Evolutionary conservation across 177 flowering plant species (phyloP).

Genomic region (Vitis hybrid): DNA sequence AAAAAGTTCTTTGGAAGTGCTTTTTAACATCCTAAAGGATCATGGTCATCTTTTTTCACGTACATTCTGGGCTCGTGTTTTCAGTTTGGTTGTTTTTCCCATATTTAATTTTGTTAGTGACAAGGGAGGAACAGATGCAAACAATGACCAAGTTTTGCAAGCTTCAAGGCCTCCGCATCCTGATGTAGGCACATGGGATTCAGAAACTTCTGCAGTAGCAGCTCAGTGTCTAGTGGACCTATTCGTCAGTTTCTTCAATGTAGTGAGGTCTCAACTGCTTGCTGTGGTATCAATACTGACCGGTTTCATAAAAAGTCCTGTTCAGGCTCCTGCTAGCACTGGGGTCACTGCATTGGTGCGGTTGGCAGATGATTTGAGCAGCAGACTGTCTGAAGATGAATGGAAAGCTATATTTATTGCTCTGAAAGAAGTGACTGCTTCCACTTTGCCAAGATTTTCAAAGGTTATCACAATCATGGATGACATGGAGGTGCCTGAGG

Average conservation of each 20-base stretch:
- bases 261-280: constrained; percentile 63
- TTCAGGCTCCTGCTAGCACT: constrained; percentile 68
- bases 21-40: constrained; percentile 93
- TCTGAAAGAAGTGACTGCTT: constrained; percentile 68
- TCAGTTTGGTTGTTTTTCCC: constrained; percentile 70
- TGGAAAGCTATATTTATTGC: constrained; percentile 69
- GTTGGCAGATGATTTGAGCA: constrained; percentile 61
- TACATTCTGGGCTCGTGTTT: constrained; percentile 67
- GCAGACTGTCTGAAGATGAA: constrained; percentile 71
- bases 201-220: constrained; percentile 80
- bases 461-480: constrained; percentile 72
- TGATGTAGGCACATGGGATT: constrained; percentile 64
- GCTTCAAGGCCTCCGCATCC: constrained; percentile 25
- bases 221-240: constrained; percentile 74
- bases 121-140: constrained; percentile 22
- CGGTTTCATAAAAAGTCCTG: constrained; percentile 54
- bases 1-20: constrained; percentile 92
- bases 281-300: constrained; percentile 62
- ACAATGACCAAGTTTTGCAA: constrained; percentile 33
- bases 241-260: constrained; percentile 62
- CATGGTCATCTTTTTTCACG: constrained; percentile 93
- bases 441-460: constrained; percentile 54
- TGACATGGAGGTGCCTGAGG: constrained; percentile 54
- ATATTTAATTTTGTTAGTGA: constrained; percentile 45
- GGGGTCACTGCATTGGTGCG: constrained; percentile 77